Evolutionary conservation across 495 filamentous ascomycete species (phyloP), one percentile per base, ranked within the genome.

Genomic region (Clavariopsis aquatica): DNA sequence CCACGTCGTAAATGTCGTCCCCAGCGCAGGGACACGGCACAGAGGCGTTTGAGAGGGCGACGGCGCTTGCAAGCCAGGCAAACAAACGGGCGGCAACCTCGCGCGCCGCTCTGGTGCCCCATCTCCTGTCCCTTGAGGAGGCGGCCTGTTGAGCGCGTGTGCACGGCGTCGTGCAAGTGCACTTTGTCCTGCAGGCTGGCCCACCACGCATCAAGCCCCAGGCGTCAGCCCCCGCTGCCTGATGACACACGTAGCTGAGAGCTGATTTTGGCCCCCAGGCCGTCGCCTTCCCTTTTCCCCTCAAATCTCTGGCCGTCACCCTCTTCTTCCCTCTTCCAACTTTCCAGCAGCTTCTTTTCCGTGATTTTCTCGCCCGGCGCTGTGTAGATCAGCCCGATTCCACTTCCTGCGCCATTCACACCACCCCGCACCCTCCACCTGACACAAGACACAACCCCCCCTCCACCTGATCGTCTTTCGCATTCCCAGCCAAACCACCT

Each of bases 181-280:
- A 22, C 29, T 3, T 34, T 5, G 6, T 6, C 31, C 31, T 6
- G n/a, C n/a, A 34, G 31, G 12, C 36, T 54, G 43, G 54, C 46
- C 49, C 47, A 60, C 46, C 46, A 26, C 36, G 53, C 47, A 28
- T 60, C 57, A 52, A 52, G 52, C 20, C 28, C 31, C 47, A 4
- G 47, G 49, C 47, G 24, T 63, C 60, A 58, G 55, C 53, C 64
- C 65, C 64, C 56, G 65, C 47, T 68, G 65, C 65, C 65, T 68
- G 65, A 59, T 64, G 59, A 63, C 60, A 62, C 62, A 47, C 45
- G 55, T 22, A 34, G 24, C 34, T 41, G 15, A n/a, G 24, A 6
- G 27, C 5, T 53, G 20, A 19, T 67, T 67, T 52, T 43, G 64
- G 59, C 65, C 64, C 65, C 59, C 57, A 52, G 38, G 8, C 34